Evolutionary conservation across 1,284 basidiomycete species (phyloP), one percentile per base, ranked within the genome.

Genomic region (Leccinum colubrinum): DNA sequence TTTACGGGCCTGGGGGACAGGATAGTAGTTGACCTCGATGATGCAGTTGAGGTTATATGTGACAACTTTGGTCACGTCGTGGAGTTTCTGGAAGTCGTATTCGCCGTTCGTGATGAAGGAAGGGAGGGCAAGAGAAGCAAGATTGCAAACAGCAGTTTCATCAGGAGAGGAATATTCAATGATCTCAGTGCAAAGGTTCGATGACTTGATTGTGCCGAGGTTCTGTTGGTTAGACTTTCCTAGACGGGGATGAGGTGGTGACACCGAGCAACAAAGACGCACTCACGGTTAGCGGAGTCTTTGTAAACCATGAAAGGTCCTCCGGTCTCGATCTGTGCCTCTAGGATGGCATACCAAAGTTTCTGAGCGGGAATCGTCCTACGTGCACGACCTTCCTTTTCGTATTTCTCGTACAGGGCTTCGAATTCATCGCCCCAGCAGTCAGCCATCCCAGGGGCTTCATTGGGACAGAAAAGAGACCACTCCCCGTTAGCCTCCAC

Each of bases 221-320:
- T 99, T 98, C 82, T 97, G 91, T 79, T 99, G 97, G 81, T 99
- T 99, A 43, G 95, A 97, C 79, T 98, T 98, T 69, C 83, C 90
- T 95, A 66, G 25, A 63, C 8, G 20, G 55, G 39, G 57, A 58
- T 62, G 35, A 65, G 59, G 46, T 20, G 56, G 27, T 37, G 59
- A 53, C 37, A 50, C 15, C 3, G 2, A 59, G 56, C 27, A 41
- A 58, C 55, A 12, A 25, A 59, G 8, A 9, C 33, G 5, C 1
- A 77, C 88, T 62, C 67, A 93, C 90, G 77, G 75, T 95, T 96
- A 60, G 90, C 87, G 39, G 89, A 82, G 73, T 96, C 92, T 82
- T 99, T 99, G 85, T 99, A 99, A 54, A 95, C 82, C 91, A 99
- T 98, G 82, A 98, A 99, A 4, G 97, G 97, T 41, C 90, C 92